A percentile compares a stretch with the other conserved stretches of the same genome.
phyloP scores from a whole-genome alignment of 2,329 filamentous ascomycete species.

The Epichloe typhina region DNA sequence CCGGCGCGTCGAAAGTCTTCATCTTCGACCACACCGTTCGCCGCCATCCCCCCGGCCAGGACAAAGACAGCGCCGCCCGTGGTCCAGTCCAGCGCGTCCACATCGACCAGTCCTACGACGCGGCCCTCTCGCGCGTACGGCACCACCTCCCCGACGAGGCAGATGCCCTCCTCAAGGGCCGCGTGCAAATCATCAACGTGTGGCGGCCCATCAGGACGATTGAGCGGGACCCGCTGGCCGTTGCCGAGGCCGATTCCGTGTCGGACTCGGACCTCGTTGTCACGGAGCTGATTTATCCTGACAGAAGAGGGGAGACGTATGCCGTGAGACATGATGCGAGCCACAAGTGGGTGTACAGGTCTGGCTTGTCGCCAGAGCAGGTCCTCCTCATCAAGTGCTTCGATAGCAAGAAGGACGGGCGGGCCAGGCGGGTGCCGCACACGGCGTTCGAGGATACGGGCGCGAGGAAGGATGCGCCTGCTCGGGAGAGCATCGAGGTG shows the following conservation, averaged over 20 bases:
- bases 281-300: conserved; percentile 36
- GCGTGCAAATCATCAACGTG: conserved; percentile 40
- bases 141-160: conserved; percentile 29
- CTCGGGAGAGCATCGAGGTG: conserved; percentile 49
- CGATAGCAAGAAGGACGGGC: conserved; percentile 40
- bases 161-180: conserved; percentile 27
- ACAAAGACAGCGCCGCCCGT: conserved; percentile 27
- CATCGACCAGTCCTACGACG: conserved; percentile 42
- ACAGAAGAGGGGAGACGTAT: conserved; percentile 35
- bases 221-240: conserved; percentile 37
- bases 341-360: conserved; percentile 41
- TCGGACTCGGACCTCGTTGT: conserved; percentile 35
- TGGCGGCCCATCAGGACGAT: conserved; percentile 36
- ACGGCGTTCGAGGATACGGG: conserved; percentile 36
- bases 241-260: conserved; percentile 38
- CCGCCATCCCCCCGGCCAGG: conserved; percentile 26
- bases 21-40: conserved; percentile 51
- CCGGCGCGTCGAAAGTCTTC: conserved; percentile 39
- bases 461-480: conserved; percentile 24
- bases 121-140: conserved; percentile 28
- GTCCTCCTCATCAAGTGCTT: conserved; percentile 49
- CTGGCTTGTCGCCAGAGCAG: conserved; percentile 36
- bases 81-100: conserved; percentile 33
- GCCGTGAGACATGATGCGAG: conserved; percentile 25
- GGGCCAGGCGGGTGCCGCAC: conserved; percentile 35